Percentiles rank a stretch among this genome's conserved stretches.
Conservation (phyloP, 1,139 yeast species). For the Yamadazyma epiphylla region DNA sequence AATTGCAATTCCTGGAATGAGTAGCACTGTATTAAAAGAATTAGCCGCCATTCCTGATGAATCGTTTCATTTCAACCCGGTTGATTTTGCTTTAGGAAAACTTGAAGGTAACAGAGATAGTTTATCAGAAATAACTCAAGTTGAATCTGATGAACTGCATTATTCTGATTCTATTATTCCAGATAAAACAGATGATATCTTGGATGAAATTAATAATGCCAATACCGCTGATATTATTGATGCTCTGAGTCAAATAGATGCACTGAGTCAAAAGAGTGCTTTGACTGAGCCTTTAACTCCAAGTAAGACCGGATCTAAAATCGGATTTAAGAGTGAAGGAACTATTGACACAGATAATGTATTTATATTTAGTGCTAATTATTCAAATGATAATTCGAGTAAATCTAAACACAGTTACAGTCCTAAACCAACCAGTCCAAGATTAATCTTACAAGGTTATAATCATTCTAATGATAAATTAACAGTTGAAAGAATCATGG, state of each 20-base stretch:
- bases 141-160: conserved; percentile 2
- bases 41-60: conserved; percentile 83
- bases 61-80: conserved; percentile 56
- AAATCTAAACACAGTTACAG: neutral
- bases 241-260: conserved; percentile 15
- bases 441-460: conserved; percentile 34
- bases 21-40: conserved; percentile 60
- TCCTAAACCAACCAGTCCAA: conserved; percentile 20
- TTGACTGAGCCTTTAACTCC: neutral
- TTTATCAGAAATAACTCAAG: conserved; percentile 23
- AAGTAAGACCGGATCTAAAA: neutral
- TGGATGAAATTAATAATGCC: conserved; percentile 41
- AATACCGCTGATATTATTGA: conserved; percentile 37
- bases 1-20: conserved; percentile 59
- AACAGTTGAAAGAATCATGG: conserved; percentile 35
- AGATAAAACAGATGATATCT: conserved; percentile 32
- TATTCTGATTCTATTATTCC: neutral
- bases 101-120: conserved; percentile 58
- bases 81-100: conserved; percentile 70
- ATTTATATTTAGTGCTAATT: conserved; percentile 14
- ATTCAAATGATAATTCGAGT: conserved; percentile 5
- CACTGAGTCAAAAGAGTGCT: conserved; percentile 9
- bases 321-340: neutral
- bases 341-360: conserved; percentile 10
- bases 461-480: conserved; percentile 26